A percentile compares a stretch with the other conserved stretches of the same genome.
These are phyloP conservation scores for Quercus ilex DNA, from an alignment of 306 rosid species.

Conservation along the genomic window DNA sequence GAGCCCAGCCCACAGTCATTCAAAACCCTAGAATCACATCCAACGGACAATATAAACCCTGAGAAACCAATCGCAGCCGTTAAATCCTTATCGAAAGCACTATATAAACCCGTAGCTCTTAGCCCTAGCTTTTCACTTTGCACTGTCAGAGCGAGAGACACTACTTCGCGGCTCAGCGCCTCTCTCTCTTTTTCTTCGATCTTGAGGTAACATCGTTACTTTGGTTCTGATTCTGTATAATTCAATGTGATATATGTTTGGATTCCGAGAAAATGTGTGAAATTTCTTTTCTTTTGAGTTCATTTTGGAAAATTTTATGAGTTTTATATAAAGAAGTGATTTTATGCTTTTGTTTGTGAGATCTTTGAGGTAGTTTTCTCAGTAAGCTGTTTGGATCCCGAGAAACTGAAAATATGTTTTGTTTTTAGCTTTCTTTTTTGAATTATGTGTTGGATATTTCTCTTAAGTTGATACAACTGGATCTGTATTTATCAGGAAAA, in stretches of 20 bases:
- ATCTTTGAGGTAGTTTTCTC: too few species aligned
- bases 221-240: neutral
- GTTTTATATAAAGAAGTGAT: too few species aligned
- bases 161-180: neutral
- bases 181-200: neutral
- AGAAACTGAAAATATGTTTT: neutral
- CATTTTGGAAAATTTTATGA: neutral
- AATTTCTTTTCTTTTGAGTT: neutral
- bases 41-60: neutral
- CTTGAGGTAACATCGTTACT: conserved; percentile 14
- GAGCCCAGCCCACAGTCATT: neutral
- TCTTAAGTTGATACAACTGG: neutral
- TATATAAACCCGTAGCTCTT: neutral
- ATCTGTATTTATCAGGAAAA: neutral
- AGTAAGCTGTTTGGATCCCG: neutral
- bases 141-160: neutral
- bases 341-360: neutral
- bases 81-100: neutral
- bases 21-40: neutral
- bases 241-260: neutral
- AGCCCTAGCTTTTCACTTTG: neutral
- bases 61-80: conserved; percentile 12
- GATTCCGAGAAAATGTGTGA: neutral
- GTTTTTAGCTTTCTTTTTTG: neutral
- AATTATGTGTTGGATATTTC: neutral